Evolutionary conservation across 2,329 filamentous ascomycete species (phyloP), one percentile per base, ranked within the genome.

Genomic region (Apiospora phragmitis): DNA sequence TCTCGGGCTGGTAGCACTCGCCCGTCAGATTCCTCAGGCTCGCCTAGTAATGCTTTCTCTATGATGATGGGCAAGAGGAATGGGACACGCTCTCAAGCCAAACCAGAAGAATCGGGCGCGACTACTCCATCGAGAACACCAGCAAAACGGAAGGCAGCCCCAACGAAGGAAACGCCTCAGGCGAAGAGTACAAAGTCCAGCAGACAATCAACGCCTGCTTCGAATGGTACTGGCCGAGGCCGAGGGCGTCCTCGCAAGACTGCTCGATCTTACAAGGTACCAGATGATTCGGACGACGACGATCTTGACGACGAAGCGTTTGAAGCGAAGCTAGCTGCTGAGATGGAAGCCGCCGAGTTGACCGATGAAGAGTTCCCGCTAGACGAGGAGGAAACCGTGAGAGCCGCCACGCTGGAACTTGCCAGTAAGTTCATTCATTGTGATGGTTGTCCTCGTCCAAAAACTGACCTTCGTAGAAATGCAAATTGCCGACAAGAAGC

Each of bases 401-500:
- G 89, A 1, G 88, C 88, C 0, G 88, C 90, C 67, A 94, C 90
- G 0, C 86, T 95, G 0, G 92, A 94, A 11, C 84, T 94, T 71
- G 95, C 94, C 0, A 97, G 90, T 91, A 86, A 76, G 89, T 38
- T n/a, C 3, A 6, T 32, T n/a, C 85, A 4, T 3, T 6, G 21
- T 26, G n/a, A 45, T 3, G 12, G 2, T 18, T 43, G 38, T 29
- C 6, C 38, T 18, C 16, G n/a, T 67, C 9, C 14, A 21, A 21
- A 35, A 45, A 32, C 38, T 67, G 16, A 67, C 65, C 41, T 0
- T 18, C 24, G 16, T 77, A 90, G 90, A 95, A 79, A 92, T 93
- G 69, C 94, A 98, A 79, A 93, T 98, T n/a, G 86, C 91, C 4
- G 89, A 90, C 59, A 98, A 98, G 84, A 98, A 97, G 77, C 86